These are phyloP conservation scores for Saccharomyces hybrid DNA, from an alignment of 1,139 yeast genomes.

Conservation along the genomic window DNA sequence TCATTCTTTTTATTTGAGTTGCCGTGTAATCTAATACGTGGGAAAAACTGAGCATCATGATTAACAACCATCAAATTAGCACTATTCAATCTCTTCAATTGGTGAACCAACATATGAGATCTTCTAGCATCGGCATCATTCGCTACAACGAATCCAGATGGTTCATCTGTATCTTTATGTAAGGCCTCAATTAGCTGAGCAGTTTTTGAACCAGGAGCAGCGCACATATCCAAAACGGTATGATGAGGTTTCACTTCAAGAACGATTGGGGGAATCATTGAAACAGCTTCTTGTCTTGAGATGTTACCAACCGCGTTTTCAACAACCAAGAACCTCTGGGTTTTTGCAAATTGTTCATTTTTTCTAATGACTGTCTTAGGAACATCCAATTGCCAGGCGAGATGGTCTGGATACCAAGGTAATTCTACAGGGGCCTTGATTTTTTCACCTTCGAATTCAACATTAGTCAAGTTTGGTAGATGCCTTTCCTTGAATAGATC, in stretches of 20 bases:
- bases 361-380: conserved; percentile 87
- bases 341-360: conserved; percentile 74
- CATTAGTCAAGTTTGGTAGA: conserved; percentile 45
- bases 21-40: conserved; percentile 54
- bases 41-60: conserved; percentile 95
- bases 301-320: conserved; percentile 97
- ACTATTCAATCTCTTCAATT: conserved; percentile 87
- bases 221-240: conserved; percentile 93
- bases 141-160: conserved; percentile 89
- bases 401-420: conserved; percentile 76
- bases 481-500: conserved; percentile 55
- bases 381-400: conserved; percentile 92
- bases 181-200: conserved; percentile 92
- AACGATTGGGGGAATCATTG: conserved; percentile 96
- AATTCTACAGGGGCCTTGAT: conserved; percentile 63
- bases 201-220: conserved; percentile 98
- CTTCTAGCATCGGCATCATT: conserved; percentile 94
- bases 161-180: conserved; percentile 56
- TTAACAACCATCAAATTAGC: conserved; percentile 93
- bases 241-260: conserved; percentile 89
- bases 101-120: conserved; percentile 97
- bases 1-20: conserved; percentile 32
- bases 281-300: conserved; percentile 96
- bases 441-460: conserved; percentile 30
- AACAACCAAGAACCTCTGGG: conserved; percentile 84